These are phyloP conservation scores for Stellera chamaejasme DNA, from an alignment of 345 rosid species.

Conservation along the genomic window DNA sequence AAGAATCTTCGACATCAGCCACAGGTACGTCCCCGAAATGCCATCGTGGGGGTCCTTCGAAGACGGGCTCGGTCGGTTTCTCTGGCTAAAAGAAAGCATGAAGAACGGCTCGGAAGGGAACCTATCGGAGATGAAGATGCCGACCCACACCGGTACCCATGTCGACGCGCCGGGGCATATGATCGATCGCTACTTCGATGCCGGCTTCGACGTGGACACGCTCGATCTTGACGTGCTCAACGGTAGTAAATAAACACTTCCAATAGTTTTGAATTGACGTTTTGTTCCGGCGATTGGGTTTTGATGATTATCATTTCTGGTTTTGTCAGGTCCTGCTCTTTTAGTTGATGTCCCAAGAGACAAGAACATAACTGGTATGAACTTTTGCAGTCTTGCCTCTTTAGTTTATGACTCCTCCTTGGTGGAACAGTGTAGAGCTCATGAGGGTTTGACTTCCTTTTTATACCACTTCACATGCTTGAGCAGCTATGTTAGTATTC, in stretches of 20 bases:
- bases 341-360: conserved; percentile 58
- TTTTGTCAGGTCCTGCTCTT: conserved; percentile 37
- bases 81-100: conserved; percentile 67
- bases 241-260: conserved; percentile 21
- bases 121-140: conserved; percentile 65
- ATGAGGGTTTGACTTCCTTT: too few relatives aligned
- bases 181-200: conserved; percentile 64
- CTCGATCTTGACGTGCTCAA: conserved; percentile 68
- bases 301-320: not conserved
- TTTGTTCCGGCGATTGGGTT: not conserved
- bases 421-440: too few relatives aligned
- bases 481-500: too few relatives aligned
- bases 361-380: conserved; percentile 48
- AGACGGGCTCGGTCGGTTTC: conserved; percentile 50
- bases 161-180: conserved; percentile 90
- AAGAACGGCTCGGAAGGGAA: conserved; percentile 81
- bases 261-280: too few relatives aligned
- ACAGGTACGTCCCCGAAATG: conserved; percentile 46
- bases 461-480: too few relatives aligned
- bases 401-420: too few relatives aligned
- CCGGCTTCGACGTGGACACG: conserved; percentile 82
- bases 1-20: conserved; percentile 66
- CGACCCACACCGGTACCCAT: conserved; percentile 80
- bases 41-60: conserved; percentile 32
- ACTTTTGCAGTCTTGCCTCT: too few relatives aligned